Evolutionary conservation across 176 grass and related monocot genomes (phyloP), one percentile per base, ranked within the genome.

Genomic region (Melocanna baccifera): DNA sequence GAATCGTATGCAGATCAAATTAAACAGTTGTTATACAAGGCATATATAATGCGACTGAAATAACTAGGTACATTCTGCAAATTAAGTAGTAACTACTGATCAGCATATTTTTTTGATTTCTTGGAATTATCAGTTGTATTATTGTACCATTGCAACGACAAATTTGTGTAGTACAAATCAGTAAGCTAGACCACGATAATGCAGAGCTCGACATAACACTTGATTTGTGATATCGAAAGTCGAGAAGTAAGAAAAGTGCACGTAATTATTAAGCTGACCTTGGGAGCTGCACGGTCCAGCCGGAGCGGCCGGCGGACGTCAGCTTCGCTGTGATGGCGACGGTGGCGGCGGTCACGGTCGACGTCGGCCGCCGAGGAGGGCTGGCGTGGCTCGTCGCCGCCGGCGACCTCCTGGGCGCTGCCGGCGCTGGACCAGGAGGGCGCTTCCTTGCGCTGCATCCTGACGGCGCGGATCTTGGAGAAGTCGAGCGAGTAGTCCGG

Each of bases 401-500:
- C 37, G 16, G 16, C 36, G 62, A 83, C 68, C 45, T 79, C 74
- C 28, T 85, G 55, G 50, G 12, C 79, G 9, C 65, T 76, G 66
- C 16, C 83, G 29, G 77, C 84, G 75, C 84, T 86, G 67, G 87
- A 83, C 68, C 94, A 91, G n/a, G 89, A 90, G 50, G 79, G 36
- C 46, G 72, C 71, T 61, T 81, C 91, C 68, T 90, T 90, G 46
- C 71, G 87, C 65, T 87, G 84, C 88, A 88, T 94, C 45, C 88
- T 78, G 34, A 84, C 79, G 42, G 91, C 82, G 11, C 94, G 94
- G 43, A 92, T 85, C 80, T 82, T 94, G 62, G 88, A 84, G 84
- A 97, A 97, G 83, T 97, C 87, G 7, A 90, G 45, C 16, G 94
- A 94, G 80, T 94, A 94, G 76, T 97, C 91, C 66, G 77, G 88